Conservation (phyloP, 495 filamentous ascomycete species). For the Neurospora cerealis region DNA sequence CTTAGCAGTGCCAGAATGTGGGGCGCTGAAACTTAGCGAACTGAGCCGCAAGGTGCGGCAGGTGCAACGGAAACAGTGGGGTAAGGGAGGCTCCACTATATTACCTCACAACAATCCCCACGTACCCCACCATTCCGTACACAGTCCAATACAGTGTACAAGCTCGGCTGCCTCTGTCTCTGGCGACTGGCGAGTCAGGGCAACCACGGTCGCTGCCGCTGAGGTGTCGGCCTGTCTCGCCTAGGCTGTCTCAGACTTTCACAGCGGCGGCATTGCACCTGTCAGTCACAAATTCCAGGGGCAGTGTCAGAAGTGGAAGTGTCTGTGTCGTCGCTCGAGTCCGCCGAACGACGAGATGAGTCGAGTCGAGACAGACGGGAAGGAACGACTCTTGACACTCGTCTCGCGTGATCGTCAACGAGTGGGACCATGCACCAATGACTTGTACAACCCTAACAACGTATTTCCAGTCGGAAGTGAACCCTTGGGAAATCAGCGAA, state of each 20-base stretch:
- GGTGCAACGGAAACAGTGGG: not conserved
- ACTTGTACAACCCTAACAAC: not conserved
- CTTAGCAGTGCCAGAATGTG: not conserved
- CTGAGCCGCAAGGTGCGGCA: not conserved
- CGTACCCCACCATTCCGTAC: not conserved
- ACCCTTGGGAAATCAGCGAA: not conserved
- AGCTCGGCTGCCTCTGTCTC: not conserved
- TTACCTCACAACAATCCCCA: not conserved
- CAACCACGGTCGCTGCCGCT: not conserved
- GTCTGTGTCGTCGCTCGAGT: not conserved
- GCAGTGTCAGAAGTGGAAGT: not conserved
- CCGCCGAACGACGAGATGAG: not conserved
- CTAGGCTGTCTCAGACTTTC: not conserved
- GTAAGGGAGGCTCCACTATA: not conserved
- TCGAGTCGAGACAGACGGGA: not conserved
- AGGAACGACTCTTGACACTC: not conserved
- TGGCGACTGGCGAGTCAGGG: not conserved
- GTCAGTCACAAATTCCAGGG: not conserved
- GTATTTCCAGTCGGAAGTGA: not conserved
- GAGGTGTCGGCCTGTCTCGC: not conserved
- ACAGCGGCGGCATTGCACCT: not conserved
- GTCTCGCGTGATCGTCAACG: not conserved
- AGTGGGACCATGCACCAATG: not conserved
- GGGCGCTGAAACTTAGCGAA: not conserved
- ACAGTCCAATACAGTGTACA: no score